phyloP scores from a whole-genome alignment of 2,329 filamentous ascomycete species.

The Aspergillus pseudonomiae region DNA sequence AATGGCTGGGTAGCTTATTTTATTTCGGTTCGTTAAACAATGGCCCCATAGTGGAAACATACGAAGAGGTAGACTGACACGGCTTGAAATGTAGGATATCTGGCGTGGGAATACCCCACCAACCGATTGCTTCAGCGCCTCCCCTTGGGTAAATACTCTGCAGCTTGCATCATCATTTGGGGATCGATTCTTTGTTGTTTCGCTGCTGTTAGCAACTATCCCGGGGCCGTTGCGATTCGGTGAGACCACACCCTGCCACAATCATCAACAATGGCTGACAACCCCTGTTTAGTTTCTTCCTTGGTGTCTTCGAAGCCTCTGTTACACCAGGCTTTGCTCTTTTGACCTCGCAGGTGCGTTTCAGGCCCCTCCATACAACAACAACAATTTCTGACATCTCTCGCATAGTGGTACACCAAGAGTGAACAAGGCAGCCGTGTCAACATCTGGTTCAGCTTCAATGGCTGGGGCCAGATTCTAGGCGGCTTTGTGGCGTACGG shows the following conservation, averaged over 20 bases:
- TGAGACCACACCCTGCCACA: background rate
- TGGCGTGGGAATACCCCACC: constrained; percentile 68
- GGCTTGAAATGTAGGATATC: constrained; percentile 38
- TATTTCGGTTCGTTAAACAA: constrained; percentile 48
- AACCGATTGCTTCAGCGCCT: constrained; percentile 65
- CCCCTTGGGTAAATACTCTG: constrained; percentile 68
- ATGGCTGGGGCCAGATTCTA: constrained; percentile 65
- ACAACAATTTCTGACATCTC: background rate
- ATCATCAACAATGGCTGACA: background rate
- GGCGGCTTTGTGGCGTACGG: constrained; percentile 66
- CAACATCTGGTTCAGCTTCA: constrained; percentile 71
- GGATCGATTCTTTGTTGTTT: constrained; percentile 64
- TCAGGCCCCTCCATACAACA: background rate
- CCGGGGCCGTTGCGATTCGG: constrained; percentile 65
- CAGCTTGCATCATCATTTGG: constrained; percentile 67
- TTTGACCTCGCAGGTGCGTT: constrained; percentile 59
- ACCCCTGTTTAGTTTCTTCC: constrained; percentile 52
- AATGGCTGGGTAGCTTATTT: constrained; percentile 57
- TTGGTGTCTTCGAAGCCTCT: constrained; percentile 69
- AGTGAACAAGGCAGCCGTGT: constrained; percentile 66
- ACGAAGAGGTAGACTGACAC: background rate
- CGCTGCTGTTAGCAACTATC: constrained; percentile 63
- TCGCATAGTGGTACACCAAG: constrained; percentile 68
- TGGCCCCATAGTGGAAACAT: background rate
- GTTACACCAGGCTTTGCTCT: constrained; percentile 71